These are phyloP conservation scores for Aspergillus indologenus DNA, from an alignment of 495 filamentous ascomycete genomes.

Conservation along the genomic window DNA sequence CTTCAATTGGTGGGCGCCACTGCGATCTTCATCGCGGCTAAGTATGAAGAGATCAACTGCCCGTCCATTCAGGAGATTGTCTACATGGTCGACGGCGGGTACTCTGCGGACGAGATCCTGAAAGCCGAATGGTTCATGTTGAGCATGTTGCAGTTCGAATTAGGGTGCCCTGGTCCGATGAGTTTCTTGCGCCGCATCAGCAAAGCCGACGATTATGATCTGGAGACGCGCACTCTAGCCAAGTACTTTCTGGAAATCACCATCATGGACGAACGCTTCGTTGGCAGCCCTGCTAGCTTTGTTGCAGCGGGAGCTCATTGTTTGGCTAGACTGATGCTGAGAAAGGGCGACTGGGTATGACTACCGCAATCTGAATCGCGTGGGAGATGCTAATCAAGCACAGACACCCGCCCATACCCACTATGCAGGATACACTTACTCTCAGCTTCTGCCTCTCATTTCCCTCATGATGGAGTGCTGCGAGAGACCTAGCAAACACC, in stretches of 20 bases:
- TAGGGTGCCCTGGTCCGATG: conserved; percentile 97
- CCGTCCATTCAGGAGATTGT: conserved; percentile 93
- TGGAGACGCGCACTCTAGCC: conserved; percentile 90
- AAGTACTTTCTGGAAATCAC: conserved; percentile 98
- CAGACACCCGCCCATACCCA: conserved; percentile 79
- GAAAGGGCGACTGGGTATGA: conserved; percentile 89
- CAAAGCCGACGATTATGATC: conserved; percentile 97
- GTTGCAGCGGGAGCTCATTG: conserved; percentile 90
- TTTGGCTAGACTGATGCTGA: conserved; percentile 81
- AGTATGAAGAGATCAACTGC: conserved; percentile 98
- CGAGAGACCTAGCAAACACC: conserved; percentile 74
- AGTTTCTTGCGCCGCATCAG: conserved; percentile 94
- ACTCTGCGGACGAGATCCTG: conserved; percentile 84
- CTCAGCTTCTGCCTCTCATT: conserved; percentile 75
- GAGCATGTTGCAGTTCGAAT: conserved; percentile 87
- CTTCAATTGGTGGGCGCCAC: conserved; percentile 95
- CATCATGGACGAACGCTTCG: conserved; percentile 97
- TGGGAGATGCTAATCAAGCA: conserved; percentile 28
- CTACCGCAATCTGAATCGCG: not conserved
- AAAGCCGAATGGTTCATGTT: conserved; percentile 99
- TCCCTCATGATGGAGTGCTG: conserved; percentile 81
- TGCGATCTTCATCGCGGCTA: conserved; percentile 92
- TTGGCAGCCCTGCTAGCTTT: conserved; percentile 85
- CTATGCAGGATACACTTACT: conserved; percentile 88
- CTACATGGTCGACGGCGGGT: conserved; percentile 96